phyloP scores from a whole-genome alignment of 106 monocot genomes.

The Ottelia alismoides region DNA sequence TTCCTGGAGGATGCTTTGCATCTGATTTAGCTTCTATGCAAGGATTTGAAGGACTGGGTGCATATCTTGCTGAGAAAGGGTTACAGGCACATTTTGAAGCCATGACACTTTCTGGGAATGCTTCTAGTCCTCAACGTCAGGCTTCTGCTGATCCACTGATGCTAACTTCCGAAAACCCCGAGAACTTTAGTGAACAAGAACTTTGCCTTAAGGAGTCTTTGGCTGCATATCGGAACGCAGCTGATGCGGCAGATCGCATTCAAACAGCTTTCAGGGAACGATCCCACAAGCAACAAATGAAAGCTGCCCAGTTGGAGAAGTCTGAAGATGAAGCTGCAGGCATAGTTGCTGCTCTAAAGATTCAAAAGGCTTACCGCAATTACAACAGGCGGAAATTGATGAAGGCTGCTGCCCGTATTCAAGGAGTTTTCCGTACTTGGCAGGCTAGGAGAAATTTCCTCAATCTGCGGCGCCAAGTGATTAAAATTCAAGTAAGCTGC shows the following conservation, averaged over 20 bases:
- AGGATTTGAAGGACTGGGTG: conserved; percentile 76
- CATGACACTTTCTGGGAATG: conserved; percentile 49
- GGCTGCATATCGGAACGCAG: conserved; percentile 62
- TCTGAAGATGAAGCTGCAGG: conserved; percentile 39
- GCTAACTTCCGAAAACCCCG: conserved; percentile 14
- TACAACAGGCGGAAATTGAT: conserved; percentile 41
- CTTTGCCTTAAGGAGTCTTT: conserved; percentile 75
- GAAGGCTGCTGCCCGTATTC: conserved; percentile 58
- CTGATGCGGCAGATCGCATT: conserved; percentile 49
- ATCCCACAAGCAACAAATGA: conserved; percentile 44
- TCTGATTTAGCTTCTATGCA: conserved; percentile 58
- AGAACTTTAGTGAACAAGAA: conserved; percentile 46
- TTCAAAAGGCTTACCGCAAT: conserved; percentile 65
- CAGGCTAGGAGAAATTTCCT: conserved; percentile 45
- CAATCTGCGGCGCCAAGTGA: conserved; percentile 41
- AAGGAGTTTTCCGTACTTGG: conserved; percentile 74
- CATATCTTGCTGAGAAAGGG: conserved; percentile 82
- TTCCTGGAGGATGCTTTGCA: conserved; percentile 61
- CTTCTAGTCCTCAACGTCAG: conserved; percentile 1
- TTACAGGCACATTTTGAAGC: conserved; percentile 79
- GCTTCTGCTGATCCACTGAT: conserved; percentile 4
- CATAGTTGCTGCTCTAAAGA: conserved; percentile 70
- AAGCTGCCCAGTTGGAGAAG: no score
- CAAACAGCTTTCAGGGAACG: conserved; percentile 74
- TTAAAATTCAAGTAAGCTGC: conserved; percentile 59